Conservation (phyloP, 306 rosid species). For the Bauhinia variegata region DNA sequence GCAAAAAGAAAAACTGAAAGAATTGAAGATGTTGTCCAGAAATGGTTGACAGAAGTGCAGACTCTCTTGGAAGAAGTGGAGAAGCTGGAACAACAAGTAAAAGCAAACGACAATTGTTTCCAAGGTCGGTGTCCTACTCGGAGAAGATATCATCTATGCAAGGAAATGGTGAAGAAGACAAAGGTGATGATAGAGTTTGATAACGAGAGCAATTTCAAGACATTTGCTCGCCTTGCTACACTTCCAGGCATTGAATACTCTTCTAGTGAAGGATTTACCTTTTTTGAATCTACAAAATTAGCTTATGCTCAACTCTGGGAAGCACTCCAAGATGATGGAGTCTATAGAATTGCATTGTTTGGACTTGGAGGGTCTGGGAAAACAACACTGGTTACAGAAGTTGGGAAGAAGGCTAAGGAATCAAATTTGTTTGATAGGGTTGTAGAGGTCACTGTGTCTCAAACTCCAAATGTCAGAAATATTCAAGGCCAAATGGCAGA, state of each 20-base stretch:
- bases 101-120: too few relatives aligned
- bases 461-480: neutral
- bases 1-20: too few relatives aligned
- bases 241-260: neutral
- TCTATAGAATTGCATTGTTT: neutral
- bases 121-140: too few relatives aligned
- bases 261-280: neutral
- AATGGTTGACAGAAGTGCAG: too few relatives aligned
- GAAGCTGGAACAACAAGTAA: too few relatives aligned
- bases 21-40: too few relatives aligned
- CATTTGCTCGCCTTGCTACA: neutral
- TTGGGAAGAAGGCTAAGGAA: neutral
- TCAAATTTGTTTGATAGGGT: neutral
- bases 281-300: neutral
- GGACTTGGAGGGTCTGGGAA: neutral
- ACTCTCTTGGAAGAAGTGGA: too few relatives aligned
- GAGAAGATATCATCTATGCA: neutral
- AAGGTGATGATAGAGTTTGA: too few relatives aligned
- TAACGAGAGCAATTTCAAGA: too few relatives aligned
- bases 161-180: neutral
- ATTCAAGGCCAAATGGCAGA: neutral
- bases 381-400: neutral
- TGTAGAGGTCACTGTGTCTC: neutral
- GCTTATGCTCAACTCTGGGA: neutral
- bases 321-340: neutral